Evolutionary conservation across 2,329 filamentous ascomycete species (phyloP).

Genomic region (Nannizziopsis barbatae): DNA sequence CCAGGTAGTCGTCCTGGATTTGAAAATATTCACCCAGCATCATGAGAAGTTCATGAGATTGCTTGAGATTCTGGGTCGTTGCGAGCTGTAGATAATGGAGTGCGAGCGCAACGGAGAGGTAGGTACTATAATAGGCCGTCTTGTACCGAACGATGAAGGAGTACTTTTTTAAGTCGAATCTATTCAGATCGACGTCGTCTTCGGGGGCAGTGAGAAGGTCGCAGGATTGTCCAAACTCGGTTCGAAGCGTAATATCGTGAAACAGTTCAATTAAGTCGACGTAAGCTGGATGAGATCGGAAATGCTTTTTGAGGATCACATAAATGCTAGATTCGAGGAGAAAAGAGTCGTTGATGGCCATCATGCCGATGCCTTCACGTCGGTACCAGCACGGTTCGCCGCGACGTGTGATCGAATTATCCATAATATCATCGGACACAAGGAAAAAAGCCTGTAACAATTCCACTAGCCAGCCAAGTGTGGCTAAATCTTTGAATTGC

Average conservation of each 20-base stretch:
- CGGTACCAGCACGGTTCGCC: constrained; percentile 96
- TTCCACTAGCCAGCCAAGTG: constrained; percentile 95
- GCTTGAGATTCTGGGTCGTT: constrained; percentile 77
- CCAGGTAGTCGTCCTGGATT: constrained; percentile 96
- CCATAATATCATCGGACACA: constrained; percentile 98
- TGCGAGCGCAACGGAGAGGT: constrained; percentile 86
- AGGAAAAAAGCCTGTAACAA: constrained; percentile 98
- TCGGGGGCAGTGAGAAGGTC: constrained; percentile 94
- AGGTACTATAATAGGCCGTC: constrained; percentile 98
- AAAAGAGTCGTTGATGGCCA: constrained; percentile 97
- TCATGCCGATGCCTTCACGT: constrained; percentile 76
- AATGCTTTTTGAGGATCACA: constrained; percentile 83
- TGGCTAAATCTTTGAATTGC: constrained; percentile 78
- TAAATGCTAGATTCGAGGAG: constrained; percentile 90
- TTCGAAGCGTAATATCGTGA: constrained; percentile 88
- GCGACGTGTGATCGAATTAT: constrained; percentile 84
- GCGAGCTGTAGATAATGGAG: constrained; percentile 76
- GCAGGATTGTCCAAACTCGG: constrained; percentile 87
- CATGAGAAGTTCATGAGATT: constrained; percentile 82
- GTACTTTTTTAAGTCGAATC: constrained; percentile 94
- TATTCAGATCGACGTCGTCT: constrained; percentile 81
- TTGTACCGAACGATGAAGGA: constrained; percentile 99
- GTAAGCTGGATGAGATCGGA: constrained; percentile 76
- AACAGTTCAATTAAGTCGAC: constrained; percentile 89
- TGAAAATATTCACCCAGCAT: constrained; percentile 99